Evolutionary conservation across 2,329 filamentous ascomycete species (phyloP), one percentile per base, ranked within the genome.

Genomic region (Diaporthe eres): DNA sequence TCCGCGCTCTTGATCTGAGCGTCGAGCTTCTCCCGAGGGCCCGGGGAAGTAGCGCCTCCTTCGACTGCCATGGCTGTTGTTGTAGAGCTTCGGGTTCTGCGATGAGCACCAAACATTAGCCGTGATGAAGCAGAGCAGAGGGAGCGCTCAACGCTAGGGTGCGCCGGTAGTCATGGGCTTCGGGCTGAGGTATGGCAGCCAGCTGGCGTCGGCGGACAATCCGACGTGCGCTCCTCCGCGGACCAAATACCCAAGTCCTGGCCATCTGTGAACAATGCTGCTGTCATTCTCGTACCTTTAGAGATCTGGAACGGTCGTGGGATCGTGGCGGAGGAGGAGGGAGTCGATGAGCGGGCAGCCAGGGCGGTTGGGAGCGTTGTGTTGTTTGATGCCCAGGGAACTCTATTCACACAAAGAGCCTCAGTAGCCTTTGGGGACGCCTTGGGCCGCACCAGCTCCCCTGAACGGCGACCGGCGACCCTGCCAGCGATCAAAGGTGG

Each of bases 1-100:
- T 99, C 97, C 76, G 95, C 96, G 80, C 96, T 98, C 89, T 99
- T 99, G 86, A 99, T 93, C 87, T 98, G 95, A 78, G 95, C 97
- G 84, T 96, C 94, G 72, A 95, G 91, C 90, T 95, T 95, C 84
- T 94, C 92, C 83, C 91, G 89, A 82, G 90, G 87, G 76, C 89
- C 88, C 75, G 88, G 85, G 78, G 87, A 84, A 53, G 65, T 85
- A 82, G 78, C 80, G 67, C 70, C 70, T 68, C 67, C 68, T 71
- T 77, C 75, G 34, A 67, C 65, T 70, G 65, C 74, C 75, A 77
- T 77, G 53, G 74, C 53, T 70, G 42, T 57, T 31, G 49, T 34
- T 17, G 25, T 58, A 25, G 17, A 17, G 58, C n/a, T 58, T 58
- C 47, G 61, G 39, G 42, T 37, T 44, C 39, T 63, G 28, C 12